Base-by-base conservation (phyloP, 108 stramenopile genomes). In the Pseudonitzschia pungens region DNA sequence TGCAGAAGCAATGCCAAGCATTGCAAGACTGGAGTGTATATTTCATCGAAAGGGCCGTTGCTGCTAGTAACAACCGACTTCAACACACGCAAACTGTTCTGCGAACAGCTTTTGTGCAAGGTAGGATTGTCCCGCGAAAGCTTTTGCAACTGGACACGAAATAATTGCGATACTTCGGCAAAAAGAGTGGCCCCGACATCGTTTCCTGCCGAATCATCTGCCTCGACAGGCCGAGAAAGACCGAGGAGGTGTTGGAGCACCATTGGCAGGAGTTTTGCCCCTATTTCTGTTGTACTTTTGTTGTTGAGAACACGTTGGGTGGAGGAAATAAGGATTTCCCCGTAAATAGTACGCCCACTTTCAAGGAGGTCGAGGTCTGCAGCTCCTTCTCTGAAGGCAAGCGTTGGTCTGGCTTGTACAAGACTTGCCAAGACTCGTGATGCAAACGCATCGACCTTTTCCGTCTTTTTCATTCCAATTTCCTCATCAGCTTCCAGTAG, bases 361-460 rank as follows among this genome's bases (percentile, higher is more conserved):
- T 69, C 36, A 44, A 68, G 22, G 16, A 81, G 40, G 18, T 71
- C 74, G 6, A 36, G 14, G 11, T 78, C 75, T 16, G 65, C 65
- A 0, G 77, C 83, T 36, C 76, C 74, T 6, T 62, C 53, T 0
- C 69, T 42, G 50, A 81, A 74, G 31, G 80, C 65, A n/a, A 73
- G 40, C 40, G 66, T 73, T 12, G 87, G 85, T 50, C 83, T 72
- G 48, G 75, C 70, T 52, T 87, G 87, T 10, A 89, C 65, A 42
- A 89, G 70, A 56, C 77, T 88, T 8, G 91, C 87, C 26, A 87
- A 63, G 20, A 86, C 78, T n/a, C 88, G 75, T 0, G 84, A 70
- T n/a, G 86, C 79, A 71, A 87, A 83, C 24, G 69, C 70, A 24
- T 81, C 60, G 32, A 82, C 15, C 43, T 67, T 45, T 7, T 55